Evolutionary conservation across 768 basidiomycete species (phyloP).

Genomic region (Xerocomus spinulosus): DNA sequence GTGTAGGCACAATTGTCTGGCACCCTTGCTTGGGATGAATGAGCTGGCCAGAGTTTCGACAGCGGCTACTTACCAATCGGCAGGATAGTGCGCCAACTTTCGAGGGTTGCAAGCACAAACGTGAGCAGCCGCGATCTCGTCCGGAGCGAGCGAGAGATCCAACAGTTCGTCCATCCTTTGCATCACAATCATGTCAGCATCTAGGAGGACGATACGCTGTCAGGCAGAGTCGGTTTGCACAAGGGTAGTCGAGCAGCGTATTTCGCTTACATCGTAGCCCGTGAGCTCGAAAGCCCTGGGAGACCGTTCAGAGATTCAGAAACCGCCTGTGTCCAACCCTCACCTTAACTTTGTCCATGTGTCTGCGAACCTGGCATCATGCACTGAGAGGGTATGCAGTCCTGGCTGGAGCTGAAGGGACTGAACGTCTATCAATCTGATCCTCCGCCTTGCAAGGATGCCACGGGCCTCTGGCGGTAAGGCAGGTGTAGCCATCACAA

Average conservation of each 20-base stretch:
- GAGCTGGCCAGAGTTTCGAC: not conserved
- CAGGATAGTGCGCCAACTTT: constrained; percentile 78
- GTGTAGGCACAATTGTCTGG: constrained; percentile 91
- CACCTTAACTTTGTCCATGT: constrained; percentile 63
- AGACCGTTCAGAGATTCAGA: constrained; percentile 19
- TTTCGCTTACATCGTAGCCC: constrained; percentile 56
- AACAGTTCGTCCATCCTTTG: constrained; percentile 80
- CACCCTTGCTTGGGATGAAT: constrained; percentile 48
- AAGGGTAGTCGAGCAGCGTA: not conserved
- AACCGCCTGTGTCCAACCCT: constrained; percentile 9
- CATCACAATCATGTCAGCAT: constrained; percentile 83
- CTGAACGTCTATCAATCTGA: constrained; percentile 57
- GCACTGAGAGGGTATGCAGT: constrained; percentile 27
- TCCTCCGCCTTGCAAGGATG: constrained; percentile 49
- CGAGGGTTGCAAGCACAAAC: constrained; percentile 95
- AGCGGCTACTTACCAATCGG: constrained; percentile 61
- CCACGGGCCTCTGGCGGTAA: constrained; percentile 48
- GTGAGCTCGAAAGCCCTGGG: constrained; percentile 56
- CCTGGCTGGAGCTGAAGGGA: constrained; percentile 49
- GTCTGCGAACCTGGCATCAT: constrained; percentile 51
- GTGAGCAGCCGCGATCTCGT: constrained; percentile 83
- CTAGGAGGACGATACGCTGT: constrained; percentile 75
- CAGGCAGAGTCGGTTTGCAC: constrained; percentile 2
- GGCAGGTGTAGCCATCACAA: constrained; percentile 68
- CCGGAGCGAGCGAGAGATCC: constrained; percentile 48